phyloP scores from a whole-genome alignment of 176 grass and related monocot species.

The Zoysia pacifica region DNA sequence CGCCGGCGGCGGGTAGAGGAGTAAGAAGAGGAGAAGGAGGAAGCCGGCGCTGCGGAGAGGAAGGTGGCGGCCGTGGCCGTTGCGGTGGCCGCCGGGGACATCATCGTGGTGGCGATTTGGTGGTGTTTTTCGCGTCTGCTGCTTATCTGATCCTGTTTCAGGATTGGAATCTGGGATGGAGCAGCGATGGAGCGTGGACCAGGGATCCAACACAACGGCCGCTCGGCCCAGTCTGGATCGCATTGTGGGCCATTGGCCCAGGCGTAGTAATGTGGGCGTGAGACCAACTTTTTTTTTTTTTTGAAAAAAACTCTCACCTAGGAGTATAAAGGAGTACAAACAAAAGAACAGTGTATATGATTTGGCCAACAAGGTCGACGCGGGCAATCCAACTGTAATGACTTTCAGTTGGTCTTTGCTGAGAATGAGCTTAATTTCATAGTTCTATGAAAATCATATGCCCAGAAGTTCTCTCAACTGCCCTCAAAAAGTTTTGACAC shows the following conservation, averaged over 20 bases:
- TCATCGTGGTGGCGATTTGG: conserved; percentile 18
- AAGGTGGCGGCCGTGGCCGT: conserved; percentile 36
- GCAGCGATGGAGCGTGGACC: background rate
- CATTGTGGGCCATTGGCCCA: no score
- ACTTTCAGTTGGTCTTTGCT: background rate
- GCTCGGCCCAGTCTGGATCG: no score
- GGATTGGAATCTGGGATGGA: background rate
- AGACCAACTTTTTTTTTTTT: no score
- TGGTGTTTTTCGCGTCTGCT: background rate
- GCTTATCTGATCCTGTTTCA: conserved; percentile 28
- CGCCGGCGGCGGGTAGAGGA: conserved; percentile 1
- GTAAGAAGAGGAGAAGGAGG: background rate
- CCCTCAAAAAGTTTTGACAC: no score
- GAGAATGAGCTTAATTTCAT: background rate
- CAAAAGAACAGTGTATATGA: background rate
- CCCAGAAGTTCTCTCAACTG: background rate
- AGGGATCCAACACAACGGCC: background rate
- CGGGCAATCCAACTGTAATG: background rate
- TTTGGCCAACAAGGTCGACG: background rate
- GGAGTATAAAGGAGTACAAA: no score
- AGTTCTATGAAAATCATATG: background rate
- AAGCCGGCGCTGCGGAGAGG: conserved; percentile 29
- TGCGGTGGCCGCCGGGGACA: conserved; percentile 17
- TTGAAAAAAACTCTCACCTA: no score
- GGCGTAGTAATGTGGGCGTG: no score